Evolutionary conservation across 345 rosid species (phyloP).

Genomic region (Aquilaria malaccensis): DNA sequence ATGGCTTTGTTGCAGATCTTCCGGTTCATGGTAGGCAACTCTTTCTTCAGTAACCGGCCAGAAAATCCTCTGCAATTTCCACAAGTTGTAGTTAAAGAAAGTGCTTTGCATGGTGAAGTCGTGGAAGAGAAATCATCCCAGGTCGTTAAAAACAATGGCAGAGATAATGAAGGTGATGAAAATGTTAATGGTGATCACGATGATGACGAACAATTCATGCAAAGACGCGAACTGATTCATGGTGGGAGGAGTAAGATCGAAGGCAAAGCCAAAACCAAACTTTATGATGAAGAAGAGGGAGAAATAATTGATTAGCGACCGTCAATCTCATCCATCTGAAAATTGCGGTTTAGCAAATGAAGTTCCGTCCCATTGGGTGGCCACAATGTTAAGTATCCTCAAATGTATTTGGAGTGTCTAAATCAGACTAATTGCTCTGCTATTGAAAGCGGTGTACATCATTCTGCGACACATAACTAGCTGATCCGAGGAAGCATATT

Average conservation of each 20-base stretch:
- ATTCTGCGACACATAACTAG: not conserved
- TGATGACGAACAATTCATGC: not conserved
- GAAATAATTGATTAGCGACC: constrained; percentile 45
- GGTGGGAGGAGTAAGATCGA: not conserved
- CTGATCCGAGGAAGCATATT: too few relatives aligned
- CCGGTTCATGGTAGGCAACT: constrained; percentile 64
- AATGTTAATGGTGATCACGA: constrained; percentile 7
- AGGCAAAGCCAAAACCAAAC: not conserved
- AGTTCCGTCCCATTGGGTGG: not conserved
- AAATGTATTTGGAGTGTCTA: not conserved
- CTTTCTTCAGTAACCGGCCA: constrained; percentile 58
- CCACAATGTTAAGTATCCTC: not conserved
- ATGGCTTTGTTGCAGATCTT: constrained; percentile 56
- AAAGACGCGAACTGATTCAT: constrained; percentile 8
- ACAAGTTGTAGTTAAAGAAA: constrained; percentile 41
- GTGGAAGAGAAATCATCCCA: constrained; percentile 19
- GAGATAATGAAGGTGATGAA: constrained; percentile 11
- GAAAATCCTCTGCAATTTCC: constrained; percentile 62
- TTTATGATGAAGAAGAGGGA: constrained; percentile 37
- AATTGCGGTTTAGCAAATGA: not conserved
- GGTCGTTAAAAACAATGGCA: constrained; percentile 1
- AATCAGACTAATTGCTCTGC: not conserved
- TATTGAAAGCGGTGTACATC: not conserved
- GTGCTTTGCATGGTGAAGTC: constrained; percentile 23
- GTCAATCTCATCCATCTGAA: not conserved